Percentiles rank a stretch among this genome's conserved stretches.
These are phyloP conservation scores for Capronia coronata DNA, from an alignment of 2,329 filamentous ascomycete genomes.

Conservation along the genomic window DNA sequence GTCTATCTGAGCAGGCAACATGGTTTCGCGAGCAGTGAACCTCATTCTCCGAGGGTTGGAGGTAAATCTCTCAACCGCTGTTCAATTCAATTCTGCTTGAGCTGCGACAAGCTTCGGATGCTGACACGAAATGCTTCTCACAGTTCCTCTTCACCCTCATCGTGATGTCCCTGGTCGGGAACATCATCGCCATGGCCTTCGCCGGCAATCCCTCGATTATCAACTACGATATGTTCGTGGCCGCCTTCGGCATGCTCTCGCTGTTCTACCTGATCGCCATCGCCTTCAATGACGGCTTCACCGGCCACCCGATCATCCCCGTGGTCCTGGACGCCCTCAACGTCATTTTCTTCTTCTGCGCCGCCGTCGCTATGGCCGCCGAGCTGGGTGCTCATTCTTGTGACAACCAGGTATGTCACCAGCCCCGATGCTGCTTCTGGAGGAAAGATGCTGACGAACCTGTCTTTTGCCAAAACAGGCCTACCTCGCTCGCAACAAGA, in stretches of 20 bases:
- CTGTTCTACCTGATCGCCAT: conserved; percentile 45
- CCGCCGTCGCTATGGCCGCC: conserved; percentile 45
- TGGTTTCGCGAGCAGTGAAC: conserved; percentile 39
- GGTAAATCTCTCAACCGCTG: conserved; percentile 35
- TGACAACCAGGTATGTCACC: conserved; percentile 42
- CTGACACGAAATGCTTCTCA: conserved; percentile 10
- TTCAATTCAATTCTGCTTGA: too few relatives aligned
- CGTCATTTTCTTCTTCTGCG: conserved; percentile 43
- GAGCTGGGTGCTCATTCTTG: conserved; percentile 42
- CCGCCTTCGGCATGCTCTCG: conserved; percentile 44
- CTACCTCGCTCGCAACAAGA: conserved; percentile 40
- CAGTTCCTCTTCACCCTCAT: conserved; percentile 56
- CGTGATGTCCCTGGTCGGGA: conserved; percentile 55
- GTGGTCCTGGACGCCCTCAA: conserved; percentile 44
- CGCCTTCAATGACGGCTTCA: conserved; percentile 37
- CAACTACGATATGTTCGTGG: conserved; percentile 48
- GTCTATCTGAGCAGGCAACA: conserved; percentile 25
- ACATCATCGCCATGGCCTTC: conserved; percentile 52
- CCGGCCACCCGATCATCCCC: conserved; percentile 40
- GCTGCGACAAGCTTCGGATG: conserved; percentile 4
- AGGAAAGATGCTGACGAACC: background rate
- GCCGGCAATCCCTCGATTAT: conserved; percentile 52
- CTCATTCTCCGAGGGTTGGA: conserved; percentile 39
- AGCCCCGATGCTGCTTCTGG: too few relatives aligned
- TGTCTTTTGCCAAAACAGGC: conserved; percentile 27